Conservation (phyloP, 2,329 filamentous ascomycete genomes). For the Paraphoma sp. region DNA sequence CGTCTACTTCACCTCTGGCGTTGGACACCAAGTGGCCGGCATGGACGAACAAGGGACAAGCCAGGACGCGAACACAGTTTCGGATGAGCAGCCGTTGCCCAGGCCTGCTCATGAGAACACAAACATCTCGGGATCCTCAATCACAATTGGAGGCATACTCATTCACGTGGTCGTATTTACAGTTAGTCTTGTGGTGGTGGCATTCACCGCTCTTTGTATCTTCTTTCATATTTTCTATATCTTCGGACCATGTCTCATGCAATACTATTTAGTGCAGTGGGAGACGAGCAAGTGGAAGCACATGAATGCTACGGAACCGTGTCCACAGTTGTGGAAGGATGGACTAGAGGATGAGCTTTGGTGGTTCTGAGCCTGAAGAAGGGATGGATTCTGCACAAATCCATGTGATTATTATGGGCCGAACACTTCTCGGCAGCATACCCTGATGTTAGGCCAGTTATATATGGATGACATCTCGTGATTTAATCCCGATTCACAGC, state of each 20-base stretch:
- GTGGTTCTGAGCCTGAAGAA: not conserved
- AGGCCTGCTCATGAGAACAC: too few relatives aligned
- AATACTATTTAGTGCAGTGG: not conserved
- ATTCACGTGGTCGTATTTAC: not conserved
- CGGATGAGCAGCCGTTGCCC: too few relatives aligned
- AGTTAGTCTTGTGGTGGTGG: not conserved
- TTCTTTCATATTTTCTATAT: not conserved
- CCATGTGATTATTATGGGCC: too few relatives aligned
- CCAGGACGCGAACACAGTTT: not conserved
- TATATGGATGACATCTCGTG: too few relatives aligned
- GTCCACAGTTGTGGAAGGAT: constrained; percentile 8
- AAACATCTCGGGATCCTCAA: too few relatives aligned
- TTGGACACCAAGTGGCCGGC: not conserved
- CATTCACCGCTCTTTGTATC: not conserved
- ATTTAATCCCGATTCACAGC: too few relatives aligned
- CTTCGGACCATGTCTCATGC: not conserved
- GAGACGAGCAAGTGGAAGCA: not conserved
- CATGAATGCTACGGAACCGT: not conserved
- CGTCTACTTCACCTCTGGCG: not conserved
- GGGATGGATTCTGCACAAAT: too few relatives aligned
- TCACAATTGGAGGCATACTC: not conserved
- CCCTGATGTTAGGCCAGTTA: too few relatives aligned
- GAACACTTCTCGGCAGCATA: too few relatives aligned
- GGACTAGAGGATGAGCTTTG: constrained; percentile 7
- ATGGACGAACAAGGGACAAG: not conserved